A percentile compares a stretch with the other conserved stretches of the same genome.
Conservation (phyloP, 768 basidiomycete species). For the Lactarius tabidus region DNA sequence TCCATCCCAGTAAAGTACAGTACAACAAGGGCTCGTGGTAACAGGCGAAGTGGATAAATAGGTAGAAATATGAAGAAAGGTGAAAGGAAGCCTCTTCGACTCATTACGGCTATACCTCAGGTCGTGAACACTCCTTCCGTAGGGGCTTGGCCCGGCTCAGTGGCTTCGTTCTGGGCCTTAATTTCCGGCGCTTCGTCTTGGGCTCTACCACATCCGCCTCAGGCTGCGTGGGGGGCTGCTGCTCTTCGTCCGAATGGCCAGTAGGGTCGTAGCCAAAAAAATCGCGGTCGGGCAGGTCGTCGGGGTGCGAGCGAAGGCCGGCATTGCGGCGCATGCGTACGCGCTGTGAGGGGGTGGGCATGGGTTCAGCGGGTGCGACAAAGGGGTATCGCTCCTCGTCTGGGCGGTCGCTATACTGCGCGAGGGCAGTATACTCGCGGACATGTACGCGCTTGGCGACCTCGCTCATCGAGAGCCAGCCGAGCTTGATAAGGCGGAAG, state of each 20-base stretch:
- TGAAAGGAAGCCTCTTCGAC: not conserved
- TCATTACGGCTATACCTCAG: constrained; percentile 6
- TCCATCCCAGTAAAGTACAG: not conserved
- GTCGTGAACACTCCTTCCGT: constrained; percentile 8
- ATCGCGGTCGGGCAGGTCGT: constrained; percentile 27
- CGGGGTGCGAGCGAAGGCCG: constrained; percentile 7
- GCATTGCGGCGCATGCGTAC: constrained; percentile 23
- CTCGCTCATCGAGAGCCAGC: constrained; percentile 31
- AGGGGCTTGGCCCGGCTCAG: constrained; percentile 10
- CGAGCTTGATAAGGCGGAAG: constrained; percentile 29
- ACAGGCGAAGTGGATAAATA: not conserved
- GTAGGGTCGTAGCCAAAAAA: constrained; percentile 25
- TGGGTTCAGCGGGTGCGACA: constrained; percentile 11
- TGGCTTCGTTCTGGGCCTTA: not conserved
- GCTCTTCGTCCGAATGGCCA: constrained; percentile 11
- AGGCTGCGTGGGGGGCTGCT: not conserved
- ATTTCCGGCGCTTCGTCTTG: constrained; percentile 9
- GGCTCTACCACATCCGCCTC: not conserved
- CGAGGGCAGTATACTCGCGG: constrained; percentile 25
- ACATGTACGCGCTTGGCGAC: constrained; percentile 26
- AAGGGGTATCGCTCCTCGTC: constrained; percentile 29
- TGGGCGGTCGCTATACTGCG: constrained; percentile 27
- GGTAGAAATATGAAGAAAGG: not conserved
- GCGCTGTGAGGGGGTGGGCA: constrained; percentile 30
- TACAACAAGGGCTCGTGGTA: not conserved